Conservation (phyloP, 2,329 filamentous ascomycete genomes). For the Exophiala dermatitidis region DNA sequence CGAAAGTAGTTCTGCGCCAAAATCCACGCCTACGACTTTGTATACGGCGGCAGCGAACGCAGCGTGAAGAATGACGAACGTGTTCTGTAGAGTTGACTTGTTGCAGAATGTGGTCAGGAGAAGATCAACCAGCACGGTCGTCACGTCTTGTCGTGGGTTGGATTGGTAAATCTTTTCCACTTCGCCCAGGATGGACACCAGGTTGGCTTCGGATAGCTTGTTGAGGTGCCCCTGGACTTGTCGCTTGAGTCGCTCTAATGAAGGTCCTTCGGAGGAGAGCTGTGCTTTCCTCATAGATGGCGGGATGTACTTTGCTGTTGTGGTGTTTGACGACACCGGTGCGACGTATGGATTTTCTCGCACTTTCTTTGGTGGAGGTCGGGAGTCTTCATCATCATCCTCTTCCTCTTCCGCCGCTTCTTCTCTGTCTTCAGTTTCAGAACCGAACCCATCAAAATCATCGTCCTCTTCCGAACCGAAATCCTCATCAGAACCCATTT, state of each 20-base stretch:
- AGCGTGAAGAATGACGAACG: slow-evolving; percentile 82
- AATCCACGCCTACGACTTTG: slow-evolving; percentile 78
- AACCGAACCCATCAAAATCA: slow-evolving; percentile 31
- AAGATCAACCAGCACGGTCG: slow-evolving; percentile 67
- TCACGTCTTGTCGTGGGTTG: slow-evolving; percentile 82
- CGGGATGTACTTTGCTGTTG: slow-evolving; percentile 71
- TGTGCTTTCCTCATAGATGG: slow-evolving; percentile 67
- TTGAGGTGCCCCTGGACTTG: slow-evolving; percentile 87
- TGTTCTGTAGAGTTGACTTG: slow-evolving; percentile 70
- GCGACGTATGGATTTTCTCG: slow-evolving; percentile 87
- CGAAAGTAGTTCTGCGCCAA: slow-evolving; percentile 80
- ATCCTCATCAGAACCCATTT: slow-evolving; percentile 6
- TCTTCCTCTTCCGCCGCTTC: slow-evolving; percentile 9
- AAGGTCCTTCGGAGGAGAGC: slow-evolving; percentile 59
- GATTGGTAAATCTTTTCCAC: slow-evolving; percentile 76
- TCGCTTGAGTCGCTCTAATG: slow-evolving; percentile 61
- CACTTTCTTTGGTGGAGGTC: slow-evolving; percentile 41
- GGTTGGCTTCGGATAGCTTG: slow-evolving; percentile 82
- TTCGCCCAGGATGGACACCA: slow-evolving; percentile 74
- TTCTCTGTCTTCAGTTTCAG: not conserved
- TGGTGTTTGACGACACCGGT: slow-evolving; percentile 44
- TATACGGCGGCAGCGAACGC: slow-evolving; percentile 85
- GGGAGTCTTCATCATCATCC: slow-evolving; percentile 29
- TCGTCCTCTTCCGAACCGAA: slow-evolving; percentile 11
- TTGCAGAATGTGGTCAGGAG: slow-evolving; percentile 75